Evolutionary conservation across 106 monocot species (phyloP).

Genomic region (Platanthera guangdongensis): DNA sequence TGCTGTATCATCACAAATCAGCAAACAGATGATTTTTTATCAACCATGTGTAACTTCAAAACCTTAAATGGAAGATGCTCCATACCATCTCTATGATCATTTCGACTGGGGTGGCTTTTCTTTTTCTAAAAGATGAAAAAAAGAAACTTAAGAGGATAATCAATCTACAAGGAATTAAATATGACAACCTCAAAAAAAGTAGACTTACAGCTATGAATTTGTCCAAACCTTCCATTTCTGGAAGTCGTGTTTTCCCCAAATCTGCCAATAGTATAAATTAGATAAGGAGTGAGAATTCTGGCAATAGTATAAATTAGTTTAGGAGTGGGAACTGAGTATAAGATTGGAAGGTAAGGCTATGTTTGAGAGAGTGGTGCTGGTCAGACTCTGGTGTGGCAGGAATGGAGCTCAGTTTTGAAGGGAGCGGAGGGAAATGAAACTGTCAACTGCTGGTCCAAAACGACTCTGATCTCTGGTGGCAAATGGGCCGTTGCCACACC

Average conservation of each 20-base stretch:
- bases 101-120: slow-evolving; percentile 44
- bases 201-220: slow-evolving; percentile 53
- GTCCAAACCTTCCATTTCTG: slow-evolving; percentile 86
- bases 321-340: not conserved
- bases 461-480: too few relatives aligned
- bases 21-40: not conserved
- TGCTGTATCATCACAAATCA: slow-evolving; percentile 23
- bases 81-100: slow-evolving; percentile 49
- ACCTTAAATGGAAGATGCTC: not conserved
- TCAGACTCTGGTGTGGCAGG: too few relatives aligned
- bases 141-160: slow-evolving; percentile 2
- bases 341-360: not conserved
- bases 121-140: slow-evolving; percentile 34
- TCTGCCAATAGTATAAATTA: slow-evolving; percentile 18
- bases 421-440: too few relatives aligned
- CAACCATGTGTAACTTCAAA: not conserved
- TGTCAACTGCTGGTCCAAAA: too few relatives aligned
- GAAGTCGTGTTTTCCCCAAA: slow-evolving; percentile 46
- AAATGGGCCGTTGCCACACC: too few relatives aligned
- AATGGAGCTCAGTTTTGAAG: too few relatives aligned
- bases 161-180: not conserved
- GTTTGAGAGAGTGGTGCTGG: too few relatives aligned
- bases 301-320: not conserved
- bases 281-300: not conserved
- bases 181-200: slow-evolving; percentile 1